phyloP scores from a whole-genome alignment of 345 rosid species.

The Populus euphratica region DNA sequence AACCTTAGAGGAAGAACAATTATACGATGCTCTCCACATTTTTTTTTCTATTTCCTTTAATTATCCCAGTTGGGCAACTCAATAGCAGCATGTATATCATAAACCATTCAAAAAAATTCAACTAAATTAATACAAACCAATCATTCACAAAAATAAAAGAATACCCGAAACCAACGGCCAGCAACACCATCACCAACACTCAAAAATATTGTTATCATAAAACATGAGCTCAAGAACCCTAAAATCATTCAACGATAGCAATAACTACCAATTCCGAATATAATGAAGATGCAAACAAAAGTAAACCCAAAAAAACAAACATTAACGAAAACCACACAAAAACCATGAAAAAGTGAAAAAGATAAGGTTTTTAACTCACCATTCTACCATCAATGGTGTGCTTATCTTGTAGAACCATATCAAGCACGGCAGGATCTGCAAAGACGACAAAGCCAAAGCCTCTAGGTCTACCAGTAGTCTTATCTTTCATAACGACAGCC shows the following conservation, averaged over 20 bases:
- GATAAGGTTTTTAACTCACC: conserved; percentile 37
- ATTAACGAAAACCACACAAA: background rate
- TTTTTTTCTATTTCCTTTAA: background rate
- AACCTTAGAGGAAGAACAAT: background rate
- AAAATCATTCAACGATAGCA: background rate
- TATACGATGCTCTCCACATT: background rate
- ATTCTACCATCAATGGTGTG: conserved; percentile 78
- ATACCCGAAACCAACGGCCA: background rate
- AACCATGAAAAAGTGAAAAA: background rate
- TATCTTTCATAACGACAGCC: conserved; percentile 70
- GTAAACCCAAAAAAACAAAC: background rate
- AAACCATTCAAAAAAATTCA: background rate
- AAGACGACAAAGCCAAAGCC: conserved; percentile 88
- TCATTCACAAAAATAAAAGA: background rate
- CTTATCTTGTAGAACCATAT: conserved; percentile 63
- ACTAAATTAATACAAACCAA: background rate
- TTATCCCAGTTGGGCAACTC: background rate
- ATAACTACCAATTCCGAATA: background rate
- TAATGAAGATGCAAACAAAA: background rate
- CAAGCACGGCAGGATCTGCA: conserved; percentile 63
- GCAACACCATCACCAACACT: background rate
- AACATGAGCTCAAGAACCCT: background rate
- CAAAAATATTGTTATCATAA: background rate
- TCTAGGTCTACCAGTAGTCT: conserved; percentile 63
- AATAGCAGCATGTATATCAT: background rate